Conservation (phyloP, 2,329 filamentous ascomycete genomes). For the Tricladium varicosporioides region DNA sequence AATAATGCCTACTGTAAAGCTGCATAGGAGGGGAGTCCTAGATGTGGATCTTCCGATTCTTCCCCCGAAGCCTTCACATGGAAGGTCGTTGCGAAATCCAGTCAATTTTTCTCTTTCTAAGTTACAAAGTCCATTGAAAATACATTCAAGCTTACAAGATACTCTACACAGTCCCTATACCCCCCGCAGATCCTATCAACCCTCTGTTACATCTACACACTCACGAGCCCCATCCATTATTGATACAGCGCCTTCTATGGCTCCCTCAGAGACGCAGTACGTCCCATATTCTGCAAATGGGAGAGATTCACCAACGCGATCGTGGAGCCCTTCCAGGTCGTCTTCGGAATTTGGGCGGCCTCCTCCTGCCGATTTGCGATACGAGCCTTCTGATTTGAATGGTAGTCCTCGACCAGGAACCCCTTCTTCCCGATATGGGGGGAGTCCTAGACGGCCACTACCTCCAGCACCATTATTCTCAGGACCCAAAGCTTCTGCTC, state of each 20-base stretch:
- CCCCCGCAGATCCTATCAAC: constrained; percentile 46
- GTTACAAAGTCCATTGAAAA: constrained; percentile 18
- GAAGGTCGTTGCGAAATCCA: constrained; percentile 33
- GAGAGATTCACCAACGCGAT: constrained; percentile 52
- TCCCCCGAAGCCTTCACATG: constrained; percentile 49
- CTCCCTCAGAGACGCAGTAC: constrained; percentile 63
- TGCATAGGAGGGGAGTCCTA: constrained; percentile 35
- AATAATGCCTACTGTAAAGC: constrained; percentile 35
- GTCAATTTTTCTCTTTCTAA: constrained; percentile 37
- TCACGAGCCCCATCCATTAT: constrained; percentile 50
- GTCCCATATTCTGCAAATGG: constrained; percentile 51
- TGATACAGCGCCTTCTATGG: constrained; percentile 59
- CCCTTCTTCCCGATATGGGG: constrained; percentile 83
- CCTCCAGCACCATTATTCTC: constrained; percentile 87
- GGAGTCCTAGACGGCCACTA: constrained; percentile 80
- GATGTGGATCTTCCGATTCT: constrained; percentile 44
- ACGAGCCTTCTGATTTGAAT: constrained; percentile 86
- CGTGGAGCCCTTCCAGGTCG: constrained; percentile 55
- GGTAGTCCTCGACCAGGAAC: constrained; percentile 89
- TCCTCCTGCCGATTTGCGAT: constrained; percentile 69
- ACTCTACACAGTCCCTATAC: constrained; percentile 27
- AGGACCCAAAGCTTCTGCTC: constrained; percentile 48
- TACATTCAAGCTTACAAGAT: constrained; percentile 28
- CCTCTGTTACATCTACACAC: constrained; percentile 42
- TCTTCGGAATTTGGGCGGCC: constrained; percentile 61